These are phyloP conservation scores for Pelargonium fulgidum DNA, from an alignment of 441 rosid genomes.

Conservation along the genomic window DNA sequence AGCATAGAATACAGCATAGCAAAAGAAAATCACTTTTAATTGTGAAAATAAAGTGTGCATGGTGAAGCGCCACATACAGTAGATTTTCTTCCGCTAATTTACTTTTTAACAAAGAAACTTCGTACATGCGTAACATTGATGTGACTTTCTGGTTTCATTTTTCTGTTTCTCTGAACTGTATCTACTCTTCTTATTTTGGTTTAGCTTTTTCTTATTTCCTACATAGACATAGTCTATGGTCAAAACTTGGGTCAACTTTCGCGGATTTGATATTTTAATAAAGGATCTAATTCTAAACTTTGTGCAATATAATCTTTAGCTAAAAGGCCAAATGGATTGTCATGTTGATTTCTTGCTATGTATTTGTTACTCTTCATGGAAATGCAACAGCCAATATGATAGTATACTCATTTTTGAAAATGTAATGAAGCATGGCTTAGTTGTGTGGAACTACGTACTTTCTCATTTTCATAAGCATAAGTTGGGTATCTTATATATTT, in stretches of 20 bases:
- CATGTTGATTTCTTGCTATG: background rate
- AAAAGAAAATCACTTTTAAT: constrained; percentile 8
- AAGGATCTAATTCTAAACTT: background rate
- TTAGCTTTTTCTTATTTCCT: background rate
- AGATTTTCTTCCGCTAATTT: background rate
- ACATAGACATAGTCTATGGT: background rate
- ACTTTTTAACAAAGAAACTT: background rate
- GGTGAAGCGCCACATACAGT: background rate
- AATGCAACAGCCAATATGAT: background rate
- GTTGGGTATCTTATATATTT: background rate
- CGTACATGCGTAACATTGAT: background rate
- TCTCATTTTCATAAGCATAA: background rate
- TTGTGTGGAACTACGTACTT: background rate
- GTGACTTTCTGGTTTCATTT: background rate
- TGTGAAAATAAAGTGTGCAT: background rate
- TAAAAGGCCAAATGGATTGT: background rate
- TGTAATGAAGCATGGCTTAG: constrained; percentile 2
- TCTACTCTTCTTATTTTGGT: background rate
- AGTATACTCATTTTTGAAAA: background rate
- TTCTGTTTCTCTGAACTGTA: background rate
- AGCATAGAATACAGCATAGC: background rate
- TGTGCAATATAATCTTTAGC: background rate
- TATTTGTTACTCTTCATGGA: constrained; percentile 1
- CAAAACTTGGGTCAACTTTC: background rate
- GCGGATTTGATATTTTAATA: background rate